Evolutionary conservation across 257 asterid genomes (phyloP).

Genomic region (Gentiana straminea): DNA sequence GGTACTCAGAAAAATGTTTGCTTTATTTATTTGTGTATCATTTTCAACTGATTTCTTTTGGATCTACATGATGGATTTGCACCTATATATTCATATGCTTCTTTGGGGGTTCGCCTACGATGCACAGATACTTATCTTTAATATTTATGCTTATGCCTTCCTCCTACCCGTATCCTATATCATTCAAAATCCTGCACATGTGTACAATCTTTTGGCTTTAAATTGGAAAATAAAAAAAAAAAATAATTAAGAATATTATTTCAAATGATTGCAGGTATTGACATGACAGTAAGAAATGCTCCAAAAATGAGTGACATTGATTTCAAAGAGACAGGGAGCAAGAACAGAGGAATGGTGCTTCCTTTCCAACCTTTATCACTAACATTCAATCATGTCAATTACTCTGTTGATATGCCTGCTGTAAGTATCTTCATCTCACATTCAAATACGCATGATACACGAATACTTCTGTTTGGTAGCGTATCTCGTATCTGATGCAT

Average conservation of each 20-base stretch:
- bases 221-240: too few relatives aligned
- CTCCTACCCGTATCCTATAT: too few relatives aligned
- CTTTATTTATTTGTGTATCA: too few relatives aligned
- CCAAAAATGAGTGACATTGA: constrained; percentile 18
- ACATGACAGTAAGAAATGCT: constrained; percentile 24
- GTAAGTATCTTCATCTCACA: constrained; percentile 32
- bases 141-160: too few relatives aligned
- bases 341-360: constrained; percentile 76
- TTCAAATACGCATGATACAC: not conserved
- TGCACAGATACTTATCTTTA: too few relatives aligned
- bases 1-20: constrained; percentile 18
- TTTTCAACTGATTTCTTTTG: too few relatives aligned
- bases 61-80: too few relatives aligned
- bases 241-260: not conserved
- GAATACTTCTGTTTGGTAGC: not conserved
- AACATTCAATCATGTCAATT: constrained; percentile 70
- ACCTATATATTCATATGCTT: too few relatives aligned
- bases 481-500: not conserved
- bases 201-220: too few relatives aligned
- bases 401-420: constrained; percentile 84
- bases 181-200: too few relatives aligned
- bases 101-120: too few relatives aligned
- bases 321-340: constrained; percentile 12
- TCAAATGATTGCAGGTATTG: constrained; percentile 33
- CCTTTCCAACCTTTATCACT: constrained; percentile 83